phyloP scores from a whole-genome alignment of 257 asterid genomes.

The Perilla frutescens region DNA sequence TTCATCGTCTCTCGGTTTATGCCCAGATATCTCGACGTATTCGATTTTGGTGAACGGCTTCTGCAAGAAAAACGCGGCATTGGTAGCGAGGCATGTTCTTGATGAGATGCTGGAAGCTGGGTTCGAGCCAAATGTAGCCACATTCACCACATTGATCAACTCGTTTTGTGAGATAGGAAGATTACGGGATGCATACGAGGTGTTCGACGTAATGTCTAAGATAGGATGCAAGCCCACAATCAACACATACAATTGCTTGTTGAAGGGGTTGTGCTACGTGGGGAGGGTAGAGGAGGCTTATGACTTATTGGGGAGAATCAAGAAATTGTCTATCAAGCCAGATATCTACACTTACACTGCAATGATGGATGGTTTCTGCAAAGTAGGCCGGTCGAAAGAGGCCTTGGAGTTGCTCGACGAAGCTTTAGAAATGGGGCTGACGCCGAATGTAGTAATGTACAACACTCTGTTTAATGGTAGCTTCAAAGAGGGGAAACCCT shows the following conservation, averaged over 20 bases:
- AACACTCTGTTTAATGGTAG: slow-evolving; percentile 76
- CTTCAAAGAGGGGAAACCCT: slow-evolving; percentile 78
- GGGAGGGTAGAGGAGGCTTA: slow-evolving; percentile 83
- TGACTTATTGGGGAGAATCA: slow-evolving; percentile 51
- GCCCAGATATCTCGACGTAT: slow-evolving; percentile 50
- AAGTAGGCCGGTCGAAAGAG: slow-evolving; percentile 78
- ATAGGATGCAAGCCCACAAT: slow-evolving; percentile 72
- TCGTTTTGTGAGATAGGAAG: slow-evolving; percentile 62
- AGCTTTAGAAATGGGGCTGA: slow-evolving; percentile 54
- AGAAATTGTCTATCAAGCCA: slow-evolving; percentile 50
- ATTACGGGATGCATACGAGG: slow-evolving; percentile 55
- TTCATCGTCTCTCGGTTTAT: slow-evolving; percentile 42
- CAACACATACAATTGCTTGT: slow-evolving; percentile 71
- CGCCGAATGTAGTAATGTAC: slow-evolving; percentile 64
- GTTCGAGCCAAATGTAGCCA: slow-evolving; percentile 59
- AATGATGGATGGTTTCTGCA: slow-evolving; percentile 82
- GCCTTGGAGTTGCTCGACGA: slow-evolving; percentile 67
- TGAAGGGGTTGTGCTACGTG: slow-evolving; percentile 81
- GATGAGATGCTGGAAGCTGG: slow-evolving; percentile 53
- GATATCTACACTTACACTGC: slow-evolving; percentile 76
- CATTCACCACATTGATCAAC: slow-evolving; percentile 65
- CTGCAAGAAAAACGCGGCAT: slow-evolving; percentile 58
- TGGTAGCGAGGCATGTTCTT: slow-evolving; percentile 48
- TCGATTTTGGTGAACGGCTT: slow-evolving; percentile 50
- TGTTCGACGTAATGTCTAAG: slow-evolving; percentile 61